Conservation (phyloP, 108 stramenopile species). For the Nitzschia putrida region DNA sequence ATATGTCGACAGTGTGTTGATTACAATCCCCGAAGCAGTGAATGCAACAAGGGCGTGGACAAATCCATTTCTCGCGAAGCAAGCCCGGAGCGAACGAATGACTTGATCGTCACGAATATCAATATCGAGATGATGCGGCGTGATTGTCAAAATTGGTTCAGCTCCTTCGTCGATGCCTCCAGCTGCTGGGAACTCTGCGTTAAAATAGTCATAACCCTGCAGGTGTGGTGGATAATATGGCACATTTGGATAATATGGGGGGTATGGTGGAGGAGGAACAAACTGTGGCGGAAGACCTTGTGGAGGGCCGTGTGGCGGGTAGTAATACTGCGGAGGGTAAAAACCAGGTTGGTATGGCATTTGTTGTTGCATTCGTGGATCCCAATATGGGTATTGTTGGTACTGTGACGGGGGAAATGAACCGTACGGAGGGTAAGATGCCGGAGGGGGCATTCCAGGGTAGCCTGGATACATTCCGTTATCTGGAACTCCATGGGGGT, state of each 20-base stretch:
- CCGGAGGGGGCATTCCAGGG: constrained; percentile 21
- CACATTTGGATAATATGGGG: constrained; percentile 9
- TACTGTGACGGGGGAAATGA: constrained; percentile 19
- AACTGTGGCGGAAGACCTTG: background rate
- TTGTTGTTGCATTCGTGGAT: constrained; percentile 28
- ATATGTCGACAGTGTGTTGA: constrained; percentile 79
- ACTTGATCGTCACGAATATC: constrained; percentile 89
- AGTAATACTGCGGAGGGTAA: constrained; percentile 30
- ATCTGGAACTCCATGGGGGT: background rate
- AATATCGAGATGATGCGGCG: constrained; percentile 79
- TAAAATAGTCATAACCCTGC: constrained; percentile 19
- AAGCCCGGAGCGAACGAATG: constrained; percentile 71
- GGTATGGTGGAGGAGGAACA: constrained; percentile 14
- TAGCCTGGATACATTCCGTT: constrained; percentile 9
- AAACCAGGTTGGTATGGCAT: constrained; percentile 33
- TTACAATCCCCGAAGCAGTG: constrained; percentile 74
- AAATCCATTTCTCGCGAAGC: constrained; percentile 78
- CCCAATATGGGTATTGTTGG: constrained; percentile 33
- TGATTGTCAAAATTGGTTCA: constrained; percentile 73
- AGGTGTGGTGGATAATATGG: constrained; percentile 26
- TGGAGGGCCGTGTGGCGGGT: background rate
- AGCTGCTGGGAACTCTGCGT: constrained; percentile 13
- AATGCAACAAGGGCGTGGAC: constrained; percentile 74
- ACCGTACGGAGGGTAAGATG: constrained; percentile 14
- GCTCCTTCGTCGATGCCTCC: constrained; percentile 58